Base-by-base conservation (phyloP, 2,329 filamentous ascomycete species). In the Arthrobotrys sinensis region DNA sequence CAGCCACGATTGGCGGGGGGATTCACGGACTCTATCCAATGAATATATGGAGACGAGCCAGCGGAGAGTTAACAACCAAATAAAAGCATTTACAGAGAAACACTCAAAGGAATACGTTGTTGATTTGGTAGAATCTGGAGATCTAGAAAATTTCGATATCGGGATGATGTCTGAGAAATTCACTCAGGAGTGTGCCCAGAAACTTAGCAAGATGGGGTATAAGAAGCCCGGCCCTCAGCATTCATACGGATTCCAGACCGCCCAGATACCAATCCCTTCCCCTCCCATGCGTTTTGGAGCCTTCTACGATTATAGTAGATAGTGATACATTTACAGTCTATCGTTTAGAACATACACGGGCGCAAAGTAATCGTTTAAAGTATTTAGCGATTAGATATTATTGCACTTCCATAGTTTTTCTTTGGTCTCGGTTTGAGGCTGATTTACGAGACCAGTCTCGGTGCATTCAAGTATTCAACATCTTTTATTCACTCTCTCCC, bases 121-220 rank as follows among this genome's bases (percentile, higher is more conserved):
- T 14, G 52, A 1, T 7, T 57, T 38, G 32, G 32, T 8, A 14
- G 32, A 57, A 6, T 57, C 52, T 32, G 52, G 52, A 5, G 52
- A 38, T 3, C 52, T 38, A 2, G 52, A 36, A 1, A 38, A 32
- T 38, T 21, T 57, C 3, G 52, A 57, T 21, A 1, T 21, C 0
- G 52, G 6, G 6, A 21, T 38, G 28, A 7, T 8, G 36, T 19
- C n/a, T 3, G 52, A 57, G 52, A 57, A 38, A 11, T 21, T 57
- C 32, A 57, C 32, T 21, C 52, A 11, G n/a, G 32, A 57, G 16
- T 57, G 52, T 14, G 52, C 52, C 12, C n/a, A 38, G 32, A 19
- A 57, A n/a, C 52, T 57, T 21, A 38, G 52, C 5, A 14, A 1
- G 7, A 38, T 21, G 32, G 52, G 36, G 8, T 38, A 38, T 6